A percentile compares a stretch with the other conserved stretches of the same genome.
Evolutionary conservation across 192 early-diverging fungal species (phyloP).

Genomic region (Physocladia obscura): DNA sequence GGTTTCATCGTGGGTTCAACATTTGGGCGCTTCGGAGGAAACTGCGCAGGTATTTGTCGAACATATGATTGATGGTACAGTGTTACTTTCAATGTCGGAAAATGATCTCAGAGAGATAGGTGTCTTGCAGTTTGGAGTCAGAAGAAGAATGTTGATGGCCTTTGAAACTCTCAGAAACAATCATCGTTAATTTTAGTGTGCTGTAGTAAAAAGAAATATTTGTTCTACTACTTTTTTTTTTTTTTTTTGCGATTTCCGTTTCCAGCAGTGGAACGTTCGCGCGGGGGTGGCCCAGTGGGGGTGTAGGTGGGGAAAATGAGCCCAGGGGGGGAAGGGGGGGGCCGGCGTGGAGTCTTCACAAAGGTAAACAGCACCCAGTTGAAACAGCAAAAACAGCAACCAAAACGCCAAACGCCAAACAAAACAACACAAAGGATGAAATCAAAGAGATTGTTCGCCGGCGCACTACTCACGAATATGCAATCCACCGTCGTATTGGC

Average conservation of each 20-base stretch:
- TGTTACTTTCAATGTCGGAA: not conserved
- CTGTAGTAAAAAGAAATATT: not conserved
- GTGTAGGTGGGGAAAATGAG: conserved; percentile 92
- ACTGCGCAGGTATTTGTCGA: not conserved
- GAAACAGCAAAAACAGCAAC: not conserved
- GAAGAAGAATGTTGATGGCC: not conserved
- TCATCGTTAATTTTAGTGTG: not conserved
- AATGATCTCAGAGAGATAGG: conserved; percentile 4
- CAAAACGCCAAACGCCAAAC: not conserved
- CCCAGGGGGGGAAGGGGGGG: conserved; percentile 86
- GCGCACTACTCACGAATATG: conserved; percentile 86
- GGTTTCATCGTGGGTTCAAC: too few relatives aligned
- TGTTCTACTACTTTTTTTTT: not conserved
- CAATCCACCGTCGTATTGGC: conserved; percentile 74
- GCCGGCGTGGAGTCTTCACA: conserved; percentile 76
- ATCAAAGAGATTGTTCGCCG: conserved; percentile 84
- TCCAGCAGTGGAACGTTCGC: too few relatives aligned
- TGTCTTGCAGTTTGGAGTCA: not conserved
- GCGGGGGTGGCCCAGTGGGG: conserved; percentile 89
- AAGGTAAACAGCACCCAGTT: conserved; percentile 49
- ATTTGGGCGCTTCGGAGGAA: not conserved
- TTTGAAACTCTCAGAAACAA: too few relatives aligned
- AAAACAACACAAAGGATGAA: conserved; percentile 56
- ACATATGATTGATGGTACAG: not conserved
- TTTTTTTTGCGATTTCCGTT: too few relatives aligned